Base-by-base conservation (phyloP, 306 rosid species). In the Luffa aegyptiaca region DNA sequence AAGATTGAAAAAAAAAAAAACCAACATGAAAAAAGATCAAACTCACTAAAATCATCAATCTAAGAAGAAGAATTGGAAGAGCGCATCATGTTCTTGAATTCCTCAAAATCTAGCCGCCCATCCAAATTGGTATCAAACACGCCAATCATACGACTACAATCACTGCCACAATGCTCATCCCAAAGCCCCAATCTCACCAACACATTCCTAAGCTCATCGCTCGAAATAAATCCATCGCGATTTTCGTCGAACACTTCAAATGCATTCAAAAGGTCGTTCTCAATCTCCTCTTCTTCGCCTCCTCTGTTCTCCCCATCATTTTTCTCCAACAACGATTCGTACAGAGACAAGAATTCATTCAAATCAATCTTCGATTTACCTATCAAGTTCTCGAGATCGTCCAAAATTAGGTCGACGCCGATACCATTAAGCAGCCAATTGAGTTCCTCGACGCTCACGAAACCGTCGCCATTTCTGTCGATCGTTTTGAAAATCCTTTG, bases 41-140 rank as follows among this genome's bases (percentile, higher is more conserved):
- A 56, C 59, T 55, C 11, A 56, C 31, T 7, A 20, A 58, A 58
- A 3, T 21, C 2, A 57, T 58, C 31, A 26, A n/a, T 61, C 39
- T 59, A 61, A 61, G 3, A 61, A 5, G 75, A 21, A n/a, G 88
- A 72, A 69, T 10, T 83, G 45, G 93, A 61, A 79, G 71, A 87
- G 56, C 85, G 51, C 93, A 94, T 94, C 97, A 94, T 94, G 80
- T 77, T 89, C 89, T 89, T 92, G 80, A 94, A 94, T 75, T 94
- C 98, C 70, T 94, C 82, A 58, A 92, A 92, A 88, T 94, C 97
- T 83, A 94, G 96, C 21, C 31, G 83, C 0, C 98, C 97, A 53
- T 90, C 98, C 52, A 82, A 85, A 71, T 94, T 85, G 37, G 94
- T 70, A 80, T 94, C 98, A 35, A 85, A 92, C 11, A 81, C 88